phyloP scores from a whole-genome alignment of 306 rosid genomes.

The Urtica urens region DNA sequence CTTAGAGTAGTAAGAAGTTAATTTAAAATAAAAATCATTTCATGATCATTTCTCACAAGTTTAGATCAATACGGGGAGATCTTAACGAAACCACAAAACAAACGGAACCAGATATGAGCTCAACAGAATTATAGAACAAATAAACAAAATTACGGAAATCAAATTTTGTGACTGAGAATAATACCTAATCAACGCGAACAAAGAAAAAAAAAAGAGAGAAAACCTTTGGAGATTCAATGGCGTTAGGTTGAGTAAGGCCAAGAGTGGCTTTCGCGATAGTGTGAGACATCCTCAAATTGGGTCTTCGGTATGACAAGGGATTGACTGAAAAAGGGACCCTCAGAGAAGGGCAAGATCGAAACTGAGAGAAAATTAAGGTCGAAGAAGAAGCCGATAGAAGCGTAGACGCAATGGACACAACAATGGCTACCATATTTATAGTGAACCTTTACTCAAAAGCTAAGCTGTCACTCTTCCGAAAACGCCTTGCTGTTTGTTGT shows the following conservation, averaged over 20 bases:
- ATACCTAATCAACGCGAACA: neutral
- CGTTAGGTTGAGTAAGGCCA: slow-evolving; percentile 74
- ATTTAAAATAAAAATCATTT: neutral
- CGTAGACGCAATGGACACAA: slow-evolving; percentile 30
- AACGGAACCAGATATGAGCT: neutral
- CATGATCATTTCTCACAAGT: neutral
- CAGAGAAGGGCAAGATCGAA: slow-evolving; percentile 15
- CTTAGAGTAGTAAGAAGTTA: neutral
- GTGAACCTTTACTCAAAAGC: slow-evolving; percentile 14
- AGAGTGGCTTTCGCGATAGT: slow-evolving; percentile 62
- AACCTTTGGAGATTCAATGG: slow-evolving; percentile 51
- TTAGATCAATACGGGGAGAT: neutral
- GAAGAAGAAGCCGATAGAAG: slow-evolving; percentile 25
- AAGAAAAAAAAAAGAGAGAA: neutral
- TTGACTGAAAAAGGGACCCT: slow-evolving; percentile 28
- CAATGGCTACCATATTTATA: slow-evolving; percentile 67
- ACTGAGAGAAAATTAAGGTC: slow-evolving; percentile 25
- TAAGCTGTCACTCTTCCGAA: neutral
- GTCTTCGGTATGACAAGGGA: slow-evolving; percentile 27
- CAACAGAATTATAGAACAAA: neutral
- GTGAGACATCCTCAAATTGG: slow-evolving; percentile 58
- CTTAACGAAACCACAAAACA: neutral
- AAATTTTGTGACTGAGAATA: too few species aligned
- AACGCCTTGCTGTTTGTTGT: neutral
- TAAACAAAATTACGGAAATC: too few species aligned